Evolutionary conservation across 176 grass and related monocot genomes (phyloP).

Genomic region (Oryza brachyantha): DNA sequence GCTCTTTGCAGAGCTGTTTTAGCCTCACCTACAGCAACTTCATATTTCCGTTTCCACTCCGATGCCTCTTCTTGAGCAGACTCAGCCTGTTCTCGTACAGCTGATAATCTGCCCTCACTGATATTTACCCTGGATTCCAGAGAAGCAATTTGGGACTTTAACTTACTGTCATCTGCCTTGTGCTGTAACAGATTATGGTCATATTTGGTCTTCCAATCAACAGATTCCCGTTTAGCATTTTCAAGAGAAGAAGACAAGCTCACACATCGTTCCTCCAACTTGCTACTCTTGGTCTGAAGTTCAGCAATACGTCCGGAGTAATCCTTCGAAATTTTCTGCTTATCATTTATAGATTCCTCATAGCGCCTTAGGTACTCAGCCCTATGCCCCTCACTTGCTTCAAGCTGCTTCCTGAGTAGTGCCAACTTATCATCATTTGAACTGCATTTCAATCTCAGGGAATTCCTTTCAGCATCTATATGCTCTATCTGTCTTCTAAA

Average conservation of each 20-base stretch:
- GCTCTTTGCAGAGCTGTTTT: conserved; percentile 90
- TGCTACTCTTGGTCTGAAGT: conserved; percentile 83
- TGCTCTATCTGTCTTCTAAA: conserved; percentile 79
- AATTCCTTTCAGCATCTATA: conserved; percentile 72
- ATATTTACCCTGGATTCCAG: conserved; percentile 79
- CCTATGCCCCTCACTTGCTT: conserved; percentile 78
- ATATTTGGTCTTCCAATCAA: conserved; percentile 82
- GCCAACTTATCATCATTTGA: conserved; percentile 80
- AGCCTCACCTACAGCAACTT: conserved; percentile 68
- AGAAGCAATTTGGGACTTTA: conserved; percentile 70
- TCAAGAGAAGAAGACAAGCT: conserved; percentile 64
- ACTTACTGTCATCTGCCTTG: conserved; percentile 82
- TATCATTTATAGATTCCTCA: conserved; percentile 87
- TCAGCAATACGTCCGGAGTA: conserved; percentile 63
- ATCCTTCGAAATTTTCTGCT: conserved; percentile 91
- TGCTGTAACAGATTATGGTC: conserved; percentile 49
- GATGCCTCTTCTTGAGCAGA: conserved; percentile 94
- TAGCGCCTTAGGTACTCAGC: conserved; percentile 84
- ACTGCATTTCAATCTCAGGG: conserved; percentile 77
- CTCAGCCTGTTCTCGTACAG: conserved; percentile 84
- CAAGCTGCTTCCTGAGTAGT: conserved; percentile 81
- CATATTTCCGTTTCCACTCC: conserved; percentile 96
- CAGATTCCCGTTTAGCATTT: conserved; percentile 64
- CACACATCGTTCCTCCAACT: conserved; percentile 77
- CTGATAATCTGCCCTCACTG: conserved; percentile 85